Evolutionary conservation across 2,329 filamentous ascomycete genomes (phyloP).

Genomic region (Byssoonygena ceratinophila): DNA sequence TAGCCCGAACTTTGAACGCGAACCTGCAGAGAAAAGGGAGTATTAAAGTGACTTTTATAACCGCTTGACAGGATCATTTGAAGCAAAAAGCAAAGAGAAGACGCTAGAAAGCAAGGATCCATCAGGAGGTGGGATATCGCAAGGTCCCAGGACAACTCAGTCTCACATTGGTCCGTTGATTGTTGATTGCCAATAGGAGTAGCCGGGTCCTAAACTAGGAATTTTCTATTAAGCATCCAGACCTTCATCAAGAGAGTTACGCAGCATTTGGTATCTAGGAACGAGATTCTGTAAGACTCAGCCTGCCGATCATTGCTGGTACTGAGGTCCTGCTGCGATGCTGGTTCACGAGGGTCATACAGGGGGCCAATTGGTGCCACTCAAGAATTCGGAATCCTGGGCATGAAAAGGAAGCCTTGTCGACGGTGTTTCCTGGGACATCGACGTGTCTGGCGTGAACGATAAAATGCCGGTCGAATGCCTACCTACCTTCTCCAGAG

Average conservation of each 20-base stretch:
- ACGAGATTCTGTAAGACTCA: background rate
- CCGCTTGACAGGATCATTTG: no score
- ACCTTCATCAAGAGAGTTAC: no score
- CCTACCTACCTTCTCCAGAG: slow-evolving; percentile 11
- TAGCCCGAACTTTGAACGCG: no score
- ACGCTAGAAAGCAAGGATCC: no score
- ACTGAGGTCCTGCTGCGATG: background rate
- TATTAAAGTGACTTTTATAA: no score
- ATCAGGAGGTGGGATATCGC: no score
- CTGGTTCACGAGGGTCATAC: background rate
- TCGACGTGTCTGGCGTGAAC: slow-evolving; percentile 2
- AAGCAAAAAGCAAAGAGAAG: no score
- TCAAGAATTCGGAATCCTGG: background rate
- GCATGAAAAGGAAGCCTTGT: background rate
- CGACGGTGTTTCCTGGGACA: background rate
- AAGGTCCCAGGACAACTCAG: background rate
- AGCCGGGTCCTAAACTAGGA: background rate
- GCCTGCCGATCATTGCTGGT: background rate
- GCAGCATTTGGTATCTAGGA: background rate
- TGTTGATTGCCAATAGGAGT: background rate
- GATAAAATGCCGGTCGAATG: background rate
- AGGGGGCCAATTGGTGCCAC: slow-evolving; percentile 10
- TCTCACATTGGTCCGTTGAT: background rate
- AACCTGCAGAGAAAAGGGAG: no score
- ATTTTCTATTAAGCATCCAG: background rate